Evolutionary conservation across 306 rosid genomes (phyloP), one percentile per base, ranked within the genome.

Genomic region (Betula pendula): DNA sequence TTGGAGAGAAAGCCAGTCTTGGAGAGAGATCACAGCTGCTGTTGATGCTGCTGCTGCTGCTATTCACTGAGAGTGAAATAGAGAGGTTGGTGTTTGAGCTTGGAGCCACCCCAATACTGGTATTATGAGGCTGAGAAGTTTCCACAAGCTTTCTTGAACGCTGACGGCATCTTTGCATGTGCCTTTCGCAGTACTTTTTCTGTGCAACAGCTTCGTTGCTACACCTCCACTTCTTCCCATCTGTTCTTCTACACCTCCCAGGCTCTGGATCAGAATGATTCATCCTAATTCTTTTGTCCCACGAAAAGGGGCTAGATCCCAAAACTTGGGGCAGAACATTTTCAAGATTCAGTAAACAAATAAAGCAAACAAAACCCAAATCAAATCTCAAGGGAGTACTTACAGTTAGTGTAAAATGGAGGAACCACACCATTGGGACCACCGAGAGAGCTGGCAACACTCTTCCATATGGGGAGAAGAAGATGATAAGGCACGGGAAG

Each of bases 81-180:
- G 81, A 70, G 65, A 77, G 75, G 69, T 56, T 40, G 48, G 81
- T 76, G 73, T 24, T 50, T 50, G 79, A 66, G 40, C 73, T 59
- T 12, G 29, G 17, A 14, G 7, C 29, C 13, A 12, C 52, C 43
- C 51, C 22, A 2, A 6, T 8, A 38, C 17, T 45, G 8, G 31
- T 38, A 15, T 27, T 27, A 4, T 2, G 6, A 19, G 24, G 48
- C 75, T 82, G 74, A 68, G 88, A 76, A 76, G 80, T 74, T 91
- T 91, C 97, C 97, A 94, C 97, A 82, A 65, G 97, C 98, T 91
- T 94, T 94, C 96, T 94, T 94, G 98, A 94, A 94, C 98, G 96
- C 51, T 85, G 83, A 13, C 97, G 91, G 40, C 98, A 96, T 84
- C 97, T 87, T 75, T 91, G 96, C 84, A 88, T 86, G 85, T 94